Conservation (phyloP, 1,284 basidiomycete species). For the Boletellus dicymbophilus region DNA sequence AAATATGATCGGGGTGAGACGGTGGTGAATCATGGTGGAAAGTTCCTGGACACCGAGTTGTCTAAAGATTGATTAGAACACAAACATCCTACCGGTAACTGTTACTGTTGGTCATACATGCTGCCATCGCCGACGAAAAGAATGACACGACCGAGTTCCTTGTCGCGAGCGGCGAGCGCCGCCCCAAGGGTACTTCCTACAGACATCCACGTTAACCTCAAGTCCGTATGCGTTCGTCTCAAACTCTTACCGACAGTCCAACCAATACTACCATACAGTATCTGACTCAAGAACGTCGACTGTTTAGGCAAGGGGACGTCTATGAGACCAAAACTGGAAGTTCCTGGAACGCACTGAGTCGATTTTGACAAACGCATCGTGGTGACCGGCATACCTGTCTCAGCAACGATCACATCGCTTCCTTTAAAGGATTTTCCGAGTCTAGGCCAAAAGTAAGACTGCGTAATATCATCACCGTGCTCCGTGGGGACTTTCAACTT, state of each 20-base stretch:
- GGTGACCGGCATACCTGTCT: constrained; percentile 61
- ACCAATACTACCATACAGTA: constrained; percentile 88
- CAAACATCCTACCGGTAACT: too few species aligned
- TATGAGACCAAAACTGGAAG: constrained; percentile 73
- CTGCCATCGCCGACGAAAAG: constrained; percentile 89
- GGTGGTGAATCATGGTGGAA: constrained; percentile 73
- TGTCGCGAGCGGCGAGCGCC: constrained; percentile 76
- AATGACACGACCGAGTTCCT: constrained; percentile 65
- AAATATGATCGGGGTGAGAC: constrained; percentile 78
- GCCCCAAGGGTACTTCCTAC: constrained; percentile 66
- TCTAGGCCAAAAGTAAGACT: constrained; percentile 87
- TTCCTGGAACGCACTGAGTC: constrained; percentile 36
- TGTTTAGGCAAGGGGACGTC: constrained; percentile 75
- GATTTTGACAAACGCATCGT: not conserved
- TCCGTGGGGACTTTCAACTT: constrained; percentile 49
- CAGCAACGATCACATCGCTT: constrained; percentile 80
- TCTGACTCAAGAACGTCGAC: constrained; percentile 70
- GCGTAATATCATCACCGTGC: constrained; percentile 57
- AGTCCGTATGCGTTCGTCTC: constrained; percentile 13
- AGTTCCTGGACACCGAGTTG: constrained; percentile 78
- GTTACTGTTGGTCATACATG: constrained; percentile 52
- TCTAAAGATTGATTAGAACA: constrained; percentile 33
- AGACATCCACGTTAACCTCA: constrained; percentile 17
- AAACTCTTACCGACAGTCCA: constrained; percentile 70
- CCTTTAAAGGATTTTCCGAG: constrained; percentile 77